These are phyloP conservation scores for Elongisporangium anandrum DNA, from an alignment of 352 stramenopile species.

Conservation along the genomic window DNA sequence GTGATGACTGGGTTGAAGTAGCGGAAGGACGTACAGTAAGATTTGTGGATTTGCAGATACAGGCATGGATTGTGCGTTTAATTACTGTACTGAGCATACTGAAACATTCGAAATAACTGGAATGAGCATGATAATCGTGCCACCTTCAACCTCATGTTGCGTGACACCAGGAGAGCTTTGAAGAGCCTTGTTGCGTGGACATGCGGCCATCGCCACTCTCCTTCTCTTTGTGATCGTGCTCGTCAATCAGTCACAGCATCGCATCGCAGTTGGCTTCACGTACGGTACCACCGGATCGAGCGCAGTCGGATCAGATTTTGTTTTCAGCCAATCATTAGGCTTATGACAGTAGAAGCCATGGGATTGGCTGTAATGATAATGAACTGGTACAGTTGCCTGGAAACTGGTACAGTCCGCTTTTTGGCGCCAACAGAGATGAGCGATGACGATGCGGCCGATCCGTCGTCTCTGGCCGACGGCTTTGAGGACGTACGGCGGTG, in stretches of 20 bases:
- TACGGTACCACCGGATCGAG: background rate
- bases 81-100: background rate
- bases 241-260: too few relatives aligned
- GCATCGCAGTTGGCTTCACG: background rate
- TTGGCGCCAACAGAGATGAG: background rate
- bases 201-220: too few relatives aligned
- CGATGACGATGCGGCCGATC: conserved; percentile 31
- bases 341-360: background rate
- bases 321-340: background rate
- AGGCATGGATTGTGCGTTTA: background rate
- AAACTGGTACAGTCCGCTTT: background rate
- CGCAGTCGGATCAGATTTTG: background rate
- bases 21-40: background rate
- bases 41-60: background rate
- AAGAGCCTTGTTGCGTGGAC: background rate
- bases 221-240: too few relatives aligned
- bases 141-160: background rate
- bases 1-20: background rate
- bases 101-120: background rate
- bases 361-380: background rate
- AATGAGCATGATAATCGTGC: background rate
- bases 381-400: background rate
- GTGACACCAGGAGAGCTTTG: background rate
- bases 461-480: conserved; percentile 50
- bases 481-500: background rate